phyloP scores from a whole-genome alignment of 2,329 filamentous ascomycete genomes.

The Aspergillus sp. region DNA sequence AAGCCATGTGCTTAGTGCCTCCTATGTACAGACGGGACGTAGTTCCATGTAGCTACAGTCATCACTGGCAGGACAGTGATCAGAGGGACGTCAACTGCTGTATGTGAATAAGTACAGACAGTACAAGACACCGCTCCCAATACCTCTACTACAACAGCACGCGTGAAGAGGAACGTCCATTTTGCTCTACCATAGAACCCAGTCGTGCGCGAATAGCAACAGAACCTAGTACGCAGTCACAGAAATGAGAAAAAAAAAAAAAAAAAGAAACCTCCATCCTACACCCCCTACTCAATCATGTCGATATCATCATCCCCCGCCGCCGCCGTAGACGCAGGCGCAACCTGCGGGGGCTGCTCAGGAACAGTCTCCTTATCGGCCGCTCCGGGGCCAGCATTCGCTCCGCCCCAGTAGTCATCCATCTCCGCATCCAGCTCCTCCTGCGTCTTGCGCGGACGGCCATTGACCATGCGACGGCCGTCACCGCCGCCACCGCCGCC shows the following conservation, averaged over 20 bases:
- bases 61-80: no score
- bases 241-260: not conserved
- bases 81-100: no score
- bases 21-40: not conserved
- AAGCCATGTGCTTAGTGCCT: not conserved
- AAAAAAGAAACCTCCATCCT: not conserved
- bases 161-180: no score
- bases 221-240: not conserved
- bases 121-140: no score
- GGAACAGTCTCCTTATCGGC: conserved; percentile 33
- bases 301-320: conserved; percentile 60
- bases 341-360: conserved; percentile 23
- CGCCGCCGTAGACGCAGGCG: conserved; percentile 32
- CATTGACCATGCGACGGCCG: conserved; percentile 48
- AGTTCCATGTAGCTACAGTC: not conserved
- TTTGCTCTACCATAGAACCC: no score
- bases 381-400: conserved; percentile 37
- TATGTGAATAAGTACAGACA: no score
- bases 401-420: conserved; percentile 80
- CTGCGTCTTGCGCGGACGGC: conserved; percentile 75
- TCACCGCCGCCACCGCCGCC: conserved; percentile 26
- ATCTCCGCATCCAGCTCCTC: conserved; percentile 95
- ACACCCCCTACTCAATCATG: conserved; percentile 61
- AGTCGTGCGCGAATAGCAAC: no score
- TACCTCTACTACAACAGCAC: no score